A percentile compares a stretch with the other conserved stretches of the same genome.
Conservation (phyloP, 805 yeast genomes). For the Diddensiella caesifluorescens region DNA sequence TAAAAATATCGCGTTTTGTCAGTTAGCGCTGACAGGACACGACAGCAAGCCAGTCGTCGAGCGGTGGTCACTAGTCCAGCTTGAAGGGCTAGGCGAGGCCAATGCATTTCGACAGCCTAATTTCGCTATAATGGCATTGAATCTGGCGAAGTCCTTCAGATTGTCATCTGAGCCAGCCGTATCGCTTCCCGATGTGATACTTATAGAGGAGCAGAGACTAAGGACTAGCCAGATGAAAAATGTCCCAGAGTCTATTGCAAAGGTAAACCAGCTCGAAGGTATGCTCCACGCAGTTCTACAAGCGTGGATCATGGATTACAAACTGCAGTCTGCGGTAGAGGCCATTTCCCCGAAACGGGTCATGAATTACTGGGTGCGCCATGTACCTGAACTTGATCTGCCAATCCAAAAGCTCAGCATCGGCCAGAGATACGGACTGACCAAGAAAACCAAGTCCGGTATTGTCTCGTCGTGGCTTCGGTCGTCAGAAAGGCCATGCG, state of each 20-base stretch:
- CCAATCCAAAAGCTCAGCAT: not conserved
- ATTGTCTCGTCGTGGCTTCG: conserved; percentile 3
- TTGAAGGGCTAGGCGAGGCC: conserved; percentile 8
- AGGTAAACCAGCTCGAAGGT: conserved; percentile 50
- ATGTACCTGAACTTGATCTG: not conserved
- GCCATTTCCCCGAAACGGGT: conserved; percentile 8
- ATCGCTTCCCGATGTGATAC: conserved; percentile 36
- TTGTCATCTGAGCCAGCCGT: not conserved
- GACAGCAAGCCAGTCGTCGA: conserved; percentile 8
- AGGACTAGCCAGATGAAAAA: conserved; percentile 43
- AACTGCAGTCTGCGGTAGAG: not conserved
- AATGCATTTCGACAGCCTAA: conserved; percentile 26
- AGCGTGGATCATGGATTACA: not conserved
- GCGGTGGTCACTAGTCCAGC: conserved; percentile 16
- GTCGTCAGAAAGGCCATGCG: not conserved
- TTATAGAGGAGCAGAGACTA: conserved; percentile 54
- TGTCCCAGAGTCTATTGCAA: conserved; percentile 47
- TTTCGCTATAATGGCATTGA: conserved; percentile 24
- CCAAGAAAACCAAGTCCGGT: conserved; percentile 5
- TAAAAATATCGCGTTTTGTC: conserved; percentile 30
- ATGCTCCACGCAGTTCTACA: conserved; percentile 37
- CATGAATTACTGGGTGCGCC: conserved; percentile 11
- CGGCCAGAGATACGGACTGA: conserved; percentile 3
- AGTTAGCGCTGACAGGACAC: conserved; percentile 8
- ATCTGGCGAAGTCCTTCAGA: conserved; percentile 15